These are phyloP conservation scores for Penicillium salamii DNA, from an alignment of 495 filamentous ascomycete species.

Conservation along the genomic window DNA sequence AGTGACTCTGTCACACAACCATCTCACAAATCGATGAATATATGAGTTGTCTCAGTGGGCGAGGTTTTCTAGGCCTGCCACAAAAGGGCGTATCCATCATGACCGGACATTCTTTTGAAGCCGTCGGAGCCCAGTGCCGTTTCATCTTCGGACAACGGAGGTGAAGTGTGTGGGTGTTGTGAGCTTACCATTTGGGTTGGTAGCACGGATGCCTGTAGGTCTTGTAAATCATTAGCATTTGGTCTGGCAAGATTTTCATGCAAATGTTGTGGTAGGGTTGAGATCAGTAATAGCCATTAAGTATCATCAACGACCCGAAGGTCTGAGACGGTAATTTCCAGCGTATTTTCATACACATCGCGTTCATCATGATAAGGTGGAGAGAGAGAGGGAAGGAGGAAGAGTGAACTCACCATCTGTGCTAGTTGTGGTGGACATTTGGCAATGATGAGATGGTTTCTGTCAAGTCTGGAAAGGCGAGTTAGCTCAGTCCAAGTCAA, in stretches of 20 bases:
- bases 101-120: slow-evolving; percentile 47
- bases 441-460: background rate
- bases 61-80: slow-evolving; percentile 99
- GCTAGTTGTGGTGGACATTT: background rate
- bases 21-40: slow-evolving; percentile 18
- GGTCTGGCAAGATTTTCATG: slow-evolving; percentile 3
- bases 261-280: slow-evolving; percentile 10
- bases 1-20: slow-evolving; percentile 28
- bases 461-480: slow-evolving; percentile 20
- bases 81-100: slow-evolving; percentile 91
- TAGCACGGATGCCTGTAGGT: slow-evolving; percentile 4
- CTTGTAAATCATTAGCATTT: slow-evolving; percentile 30
- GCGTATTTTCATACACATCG: slow-evolving; percentile 74
- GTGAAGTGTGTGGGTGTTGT: slow-evolving; percentile 8
- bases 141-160: slow-evolving; percentile 72
- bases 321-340: slow-evolving; percentile 99
- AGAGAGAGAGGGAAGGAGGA: background rate
- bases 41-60: slow-evolving; percentile 76
- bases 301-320: slow-evolving; percentile 73
- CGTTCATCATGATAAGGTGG: slow-evolving; percentile 68
- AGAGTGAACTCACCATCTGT: slow-evolving; percentile 28
- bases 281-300: slow-evolving; percentile 85
- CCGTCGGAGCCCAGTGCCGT: slow-evolving; percentile 99
- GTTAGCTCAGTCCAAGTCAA: slow-evolving; percentile 26
- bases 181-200: slow-evolving; percentile 30